phyloP scores from a whole-genome alignment of 106 monocot genomes.

The Alisma plantagoaquatica region DNA sequence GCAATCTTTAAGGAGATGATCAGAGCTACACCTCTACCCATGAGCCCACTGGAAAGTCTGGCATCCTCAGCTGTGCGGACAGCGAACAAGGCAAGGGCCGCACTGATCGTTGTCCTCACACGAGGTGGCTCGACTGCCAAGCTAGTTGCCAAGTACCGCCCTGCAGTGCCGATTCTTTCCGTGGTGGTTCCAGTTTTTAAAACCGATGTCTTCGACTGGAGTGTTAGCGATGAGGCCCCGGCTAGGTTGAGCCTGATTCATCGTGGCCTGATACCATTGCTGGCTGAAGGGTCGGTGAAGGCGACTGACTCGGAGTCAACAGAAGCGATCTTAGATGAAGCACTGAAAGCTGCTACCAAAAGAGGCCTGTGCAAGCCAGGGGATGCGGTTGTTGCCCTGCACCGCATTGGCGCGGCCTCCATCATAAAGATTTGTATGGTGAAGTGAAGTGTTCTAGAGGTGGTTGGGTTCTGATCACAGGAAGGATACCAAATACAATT shows the following conservation, averaged over 20 bases:
- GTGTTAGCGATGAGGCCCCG: conserved; percentile 45
- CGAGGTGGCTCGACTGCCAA: conserved; percentile 58
- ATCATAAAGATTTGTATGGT: conserved; percentile 53
- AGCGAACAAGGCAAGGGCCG: conserved; percentile 37
- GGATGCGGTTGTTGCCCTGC: conserved; percentile 61
- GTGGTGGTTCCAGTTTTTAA: conserved; percentile 58
- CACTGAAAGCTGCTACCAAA: conserved; percentile 30
- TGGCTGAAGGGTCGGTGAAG: conserved; percentile 49
- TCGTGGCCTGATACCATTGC: conserved; percentile 52
- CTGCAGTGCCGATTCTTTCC: conserved; percentile 50
- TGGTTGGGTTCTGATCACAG: too few relatives aligned
- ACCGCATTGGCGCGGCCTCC: conserved; percentile 50
- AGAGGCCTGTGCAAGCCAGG: conserved; percentile 46
- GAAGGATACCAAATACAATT: too few relatives aligned
- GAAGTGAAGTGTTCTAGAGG: conserved; percentile 31
- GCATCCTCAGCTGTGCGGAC: conserved; percentile 66
- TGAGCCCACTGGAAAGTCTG: conserved; percentile 63
- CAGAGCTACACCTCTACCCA: conserved; percentile 38
- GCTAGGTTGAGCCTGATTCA: conserved; percentile 60
- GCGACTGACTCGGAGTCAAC: conserved; percentile 55
- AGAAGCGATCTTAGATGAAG: conserved; percentile 44
- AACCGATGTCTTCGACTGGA: conserved; percentile 53
- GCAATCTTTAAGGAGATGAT: conserved; percentile 43
- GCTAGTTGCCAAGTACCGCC: conserved; percentile 73
- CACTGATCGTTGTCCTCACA: conserved; percentile 65